Base-by-base conservation (phyloP, 2,329 filamentous ascomycete species). In the Neofusicoccum ribis region DNA sequence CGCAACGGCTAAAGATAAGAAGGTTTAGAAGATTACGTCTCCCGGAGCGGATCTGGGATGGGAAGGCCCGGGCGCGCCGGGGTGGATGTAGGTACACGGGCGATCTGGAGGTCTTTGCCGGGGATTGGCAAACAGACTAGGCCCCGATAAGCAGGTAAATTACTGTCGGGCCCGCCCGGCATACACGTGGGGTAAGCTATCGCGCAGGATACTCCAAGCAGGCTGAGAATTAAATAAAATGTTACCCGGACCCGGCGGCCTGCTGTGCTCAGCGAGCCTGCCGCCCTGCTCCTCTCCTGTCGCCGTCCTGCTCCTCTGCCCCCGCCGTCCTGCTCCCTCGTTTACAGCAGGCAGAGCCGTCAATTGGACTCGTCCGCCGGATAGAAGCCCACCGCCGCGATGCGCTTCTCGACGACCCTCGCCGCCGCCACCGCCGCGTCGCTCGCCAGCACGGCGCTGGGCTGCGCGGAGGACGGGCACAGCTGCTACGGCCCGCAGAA, bases 401-500 rank as follows among this genome's bases (percentile, higher is more conserved):
- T 66, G 65, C 65, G 52, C 37, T 39, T 64, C 36, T 23, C 46
- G 47, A 9, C 51, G 2, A n/a, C 47, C n/a, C 2, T 50, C 34
- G 47, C 37, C 36, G 49, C 23, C 37, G 39, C 49, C 5, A 31
- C 34, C 8, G 52, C 56, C 6, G 56, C 56, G 6, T 43, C 36
- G 3, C 8, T 60, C n/a, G 43, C 59, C 43, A 37, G 43, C 56
- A 47, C 51, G 2, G 58, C 65, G 8, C 52, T 68, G 37, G 73
- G 72, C 15, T 77, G 75, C 47, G 79, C 72, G 11, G 76, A 74
- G 37, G 79, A 76, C 51, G 73, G 69, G 60, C 56, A 47, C 56
- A 60, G 56, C 56, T 81, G 79, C 69, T 78, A 79, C 65, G 77
- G 78, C 8, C 76, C 77, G n/a, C 72, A 76, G 65, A 69, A 76